Evolutionary conservation across 2,329 filamentous ascomycete species (phyloP), one percentile per base, ranked within the genome.

Genomic region (Cordyceps cateniannulata): DNA sequence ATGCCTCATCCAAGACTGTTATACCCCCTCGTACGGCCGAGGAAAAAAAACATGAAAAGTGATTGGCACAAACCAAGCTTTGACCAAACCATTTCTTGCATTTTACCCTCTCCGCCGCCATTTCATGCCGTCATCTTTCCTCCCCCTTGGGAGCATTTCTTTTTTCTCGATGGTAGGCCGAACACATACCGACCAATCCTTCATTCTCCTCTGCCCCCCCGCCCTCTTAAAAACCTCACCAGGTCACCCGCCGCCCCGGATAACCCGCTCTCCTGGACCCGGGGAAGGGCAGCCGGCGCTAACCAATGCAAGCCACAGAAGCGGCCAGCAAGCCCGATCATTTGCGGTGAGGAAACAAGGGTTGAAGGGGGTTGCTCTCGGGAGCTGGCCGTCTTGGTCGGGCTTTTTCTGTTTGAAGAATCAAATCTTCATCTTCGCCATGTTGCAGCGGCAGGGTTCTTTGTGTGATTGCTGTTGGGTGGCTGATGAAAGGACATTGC

Each of bases 221-320:
- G 9, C 38, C 24, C 38, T 29, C 27, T 24, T 9, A 18, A 38
- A 49, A 57, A 25, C 8, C 35, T 32, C 9, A 16, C 8, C 22
- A 48, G 53, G 53, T 56, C 53, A 56, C 42, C 52, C 22, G 53
- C 42, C 53, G 29, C 42, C 54, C 45, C 32, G 25, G 29, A 29
- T 10, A 57, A 49, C 54, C 54, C 54, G 54, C 54, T 49, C n/a
- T 57, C 54, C 54, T 57, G 44, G 54, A 25, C 22, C 44, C 54
- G 44, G 54, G 54, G 54, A 49, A 57, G 32, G 54, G 44, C 27
- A 40, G 22, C 54, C 44, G 54, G 54, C 29, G 54, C 54, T 40
- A 57, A 25, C 44, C n/a, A 48, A 25, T 40, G 54, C 32, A 48
- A 48, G 54, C 54, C 54, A 57, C 54, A 40, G 38, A n/a, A 27